Evolutionary conservation across 495 filamentous ascomycete genomes (phyloP), one percentile per base, ranked within the genome.

Genomic region (Cryomyces minteri): DNA sequence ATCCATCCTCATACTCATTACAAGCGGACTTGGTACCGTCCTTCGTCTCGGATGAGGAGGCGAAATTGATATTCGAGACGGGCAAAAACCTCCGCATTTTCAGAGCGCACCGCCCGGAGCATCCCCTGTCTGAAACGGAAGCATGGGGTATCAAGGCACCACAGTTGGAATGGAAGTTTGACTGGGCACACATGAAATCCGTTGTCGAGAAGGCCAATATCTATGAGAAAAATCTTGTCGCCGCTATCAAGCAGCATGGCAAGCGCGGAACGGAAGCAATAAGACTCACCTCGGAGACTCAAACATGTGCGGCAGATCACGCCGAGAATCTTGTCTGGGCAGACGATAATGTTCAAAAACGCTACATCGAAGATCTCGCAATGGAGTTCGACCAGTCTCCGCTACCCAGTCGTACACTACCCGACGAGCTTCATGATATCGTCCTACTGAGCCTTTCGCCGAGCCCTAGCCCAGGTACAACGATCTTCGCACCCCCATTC

Each of bases 81-180:
- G 86, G 84, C 1, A 71, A 74, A 49, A 87, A 79, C 51, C 60
- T 94, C 41, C 71, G 82, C 29, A 73, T 92, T 44, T 63, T 95
- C 14, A 73, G 76, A 46, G 65, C 63, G 9, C 74, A 82, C 53
- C 79, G 87, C 52, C 74, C 84, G n/a, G 68, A 79, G 5, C 85
- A 95, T 59, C 81, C 83, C 0, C 64, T 95, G 41, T 69, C 74
- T 18, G 68, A 64, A 42, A 52, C 61, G 38, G 55, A 64, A 8
- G 59, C 73, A 31, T 54, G 52, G 12, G 55, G 55, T n/a, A 56
- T 64, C 14, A 59, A 65, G 25, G 67, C 72, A 33, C 78, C 81
- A 2, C 59, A 52, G 14, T 60, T 93, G 9, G 65, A 77, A 30
- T 90, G 80, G 80, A 72, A 73, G 32, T 88, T 81, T 45, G 73